Percentiles rank a stretch among this genome's conserved stretches.
These are phyloP conservation scores for Dendrobium nobile DNA, from an alignment of 106 monocot genomes.

Conservation along the genomic window DNA sequence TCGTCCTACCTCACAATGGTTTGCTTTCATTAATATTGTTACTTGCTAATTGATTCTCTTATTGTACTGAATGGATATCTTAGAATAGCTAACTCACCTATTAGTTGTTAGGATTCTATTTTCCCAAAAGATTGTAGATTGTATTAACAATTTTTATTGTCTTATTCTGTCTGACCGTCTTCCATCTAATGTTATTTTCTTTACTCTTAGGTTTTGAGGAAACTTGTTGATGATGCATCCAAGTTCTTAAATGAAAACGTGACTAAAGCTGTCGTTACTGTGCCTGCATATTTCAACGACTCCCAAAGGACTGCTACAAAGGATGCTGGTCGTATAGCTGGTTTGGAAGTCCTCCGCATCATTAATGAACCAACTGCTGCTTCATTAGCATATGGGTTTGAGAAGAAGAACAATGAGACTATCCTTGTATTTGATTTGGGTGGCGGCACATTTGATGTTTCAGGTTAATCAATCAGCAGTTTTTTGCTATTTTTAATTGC, in stretches of 20 bases:
- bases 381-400: constrained; percentile 83
- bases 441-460: constrained; percentile 93
- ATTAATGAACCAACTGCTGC: constrained; percentile 89
- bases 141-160: no score
- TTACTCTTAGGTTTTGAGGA: constrained; percentile 39
- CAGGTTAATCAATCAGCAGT: constrained; percentile 23
- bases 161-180: no score
- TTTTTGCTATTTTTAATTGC: no score
- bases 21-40: no score
- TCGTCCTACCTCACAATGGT: no score
- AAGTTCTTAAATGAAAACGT: constrained; percentile 89
- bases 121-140: no score
- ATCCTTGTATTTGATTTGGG: constrained; percentile 85
- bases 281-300: constrained; percentile 88
- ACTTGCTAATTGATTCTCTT: no score
- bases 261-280: constrained; percentile 82
- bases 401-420: constrained; percentile 89
- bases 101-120: no score
- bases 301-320: constrained; percentile 87
- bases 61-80: no score
- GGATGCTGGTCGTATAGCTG: constrained; percentile 89
- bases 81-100: no score
- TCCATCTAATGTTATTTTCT: no score
- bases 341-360: constrained; percentile 82
- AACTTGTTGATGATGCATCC: constrained; percentile 76